Evolutionary conservation across 75 land plant species (phyloP), one percentile per base, ranked within the genome.

Genomic region (Selaginella tamariscina): DNA sequence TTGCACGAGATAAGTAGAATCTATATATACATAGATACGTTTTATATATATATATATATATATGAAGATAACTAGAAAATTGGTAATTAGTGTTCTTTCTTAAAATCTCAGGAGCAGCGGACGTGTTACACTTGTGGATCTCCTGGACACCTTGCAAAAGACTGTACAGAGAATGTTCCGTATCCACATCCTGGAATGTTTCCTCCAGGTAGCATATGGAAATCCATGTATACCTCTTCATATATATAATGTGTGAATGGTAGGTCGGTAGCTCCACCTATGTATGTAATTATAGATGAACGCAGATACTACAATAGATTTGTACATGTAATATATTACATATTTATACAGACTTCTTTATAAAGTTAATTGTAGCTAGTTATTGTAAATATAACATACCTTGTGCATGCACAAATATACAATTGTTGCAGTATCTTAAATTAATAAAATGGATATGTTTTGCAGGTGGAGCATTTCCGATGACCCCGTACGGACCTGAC

Each of bases 91-190:
- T 2, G 23, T 2, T 56, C 21, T 75, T 29, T 60, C 63, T 32
- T 30, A 32, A 33, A 11, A 8, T 56, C 66, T 29, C 83, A 86
- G 86, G 76, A 66, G 27, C 79, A 74, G 24, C 83, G 85, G n/a
- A 64, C 60, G 31, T 89, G 94, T 67, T 89, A 78, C 72, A 67
- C 67, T 13, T 89, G 94, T 75, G 94, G 91, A 30, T 84, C 85
- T 70, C 85, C 80, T 29, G 85, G 82, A 27, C 94, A 89, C 74
- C 56, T 89, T 26, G 82, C 82, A 20, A 82, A 86, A 72, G 82
- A 89, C 54, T 89, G 94, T 44, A 77, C 82, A 27, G 78, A 68
- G 66, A 69, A 74, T 72, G 64, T 75, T 31, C 57, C 62, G 55
- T 67, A 77, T 75, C 31, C 69, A 31, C 82, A 80, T 64, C 65